A percentile compares a stretch with the other conserved stretches of the same genome.
These are phyloP conservation scores for Litsea cubeba DNA, from an alignment of 164 flowering plant genomes.

Conservation along the genomic window DNA sequence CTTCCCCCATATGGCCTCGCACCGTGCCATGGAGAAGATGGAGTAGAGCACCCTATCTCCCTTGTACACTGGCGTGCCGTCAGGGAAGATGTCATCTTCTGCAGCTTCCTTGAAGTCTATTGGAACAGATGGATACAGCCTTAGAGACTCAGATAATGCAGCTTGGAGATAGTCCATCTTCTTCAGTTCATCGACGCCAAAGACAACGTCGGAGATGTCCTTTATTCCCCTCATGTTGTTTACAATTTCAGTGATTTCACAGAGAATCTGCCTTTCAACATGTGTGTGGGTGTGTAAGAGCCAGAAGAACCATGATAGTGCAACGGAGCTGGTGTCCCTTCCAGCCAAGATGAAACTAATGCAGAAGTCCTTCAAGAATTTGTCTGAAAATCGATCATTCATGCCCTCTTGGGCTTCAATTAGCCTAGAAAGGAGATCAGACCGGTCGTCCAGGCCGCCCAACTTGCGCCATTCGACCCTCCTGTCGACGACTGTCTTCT, in stretches of 20 bases:
- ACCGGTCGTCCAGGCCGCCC: conserved; percentile 20
- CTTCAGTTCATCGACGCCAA: conserved; percentile 37
- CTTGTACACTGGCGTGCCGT: conserved; percentile 36
- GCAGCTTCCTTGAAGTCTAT: conserved; percentile 46
- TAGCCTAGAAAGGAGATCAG: conserved; percentile 56
- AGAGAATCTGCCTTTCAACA: conserved; percentile 37
- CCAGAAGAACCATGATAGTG: conserved; percentile 76
- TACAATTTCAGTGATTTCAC: conserved; percentile 33
- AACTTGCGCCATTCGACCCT: conserved; percentile 20
- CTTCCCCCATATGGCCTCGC: conserved; percentile 53
- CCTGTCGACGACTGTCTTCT: conserved; percentile 34
- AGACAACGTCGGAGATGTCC: conserved; percentile 5
- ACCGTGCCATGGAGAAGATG: conserved; percentile 45
- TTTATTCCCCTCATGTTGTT: not conserved
- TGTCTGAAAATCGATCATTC: conserved; percentile 23
- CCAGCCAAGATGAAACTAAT: conserved; percentile 72
- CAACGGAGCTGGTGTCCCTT: conserved; percentile 73
- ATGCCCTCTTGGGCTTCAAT: conserved; percentile 15
- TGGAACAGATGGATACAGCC: conserved; percentile 67
- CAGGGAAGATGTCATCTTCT: conserved; percentile 55
- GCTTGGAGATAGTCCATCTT: conserved; percentile 70
- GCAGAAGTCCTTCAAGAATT: conserved; percentile 53
- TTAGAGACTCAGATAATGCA: conserved; percentile 48
- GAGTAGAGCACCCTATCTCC: conserved; percentile 41
- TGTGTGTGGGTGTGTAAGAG: conserved; percentile 39